phyloP scores from a whole-genome alignment of 2,329 filamentous ascomycete genomes.

The Fusarium mangiferae region DNA sequence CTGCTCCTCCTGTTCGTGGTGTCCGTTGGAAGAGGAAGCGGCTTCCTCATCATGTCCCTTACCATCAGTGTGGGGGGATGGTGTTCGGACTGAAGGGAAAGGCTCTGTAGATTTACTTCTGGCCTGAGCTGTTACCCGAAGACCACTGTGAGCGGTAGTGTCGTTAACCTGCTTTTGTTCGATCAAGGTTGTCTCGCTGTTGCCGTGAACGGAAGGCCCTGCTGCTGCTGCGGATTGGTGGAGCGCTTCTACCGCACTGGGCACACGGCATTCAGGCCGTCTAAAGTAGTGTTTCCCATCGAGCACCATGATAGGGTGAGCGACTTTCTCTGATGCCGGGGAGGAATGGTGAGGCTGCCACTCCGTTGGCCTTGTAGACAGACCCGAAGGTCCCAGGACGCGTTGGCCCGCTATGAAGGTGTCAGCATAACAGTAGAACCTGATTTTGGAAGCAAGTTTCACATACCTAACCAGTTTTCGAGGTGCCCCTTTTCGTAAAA shows the following conservation, averaged over 20 bases:
- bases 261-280: not conserved
- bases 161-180: not conserved
- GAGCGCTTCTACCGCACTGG: slow-evolving; percentile 43
- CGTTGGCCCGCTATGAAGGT: slow-evolving; percentile 44
- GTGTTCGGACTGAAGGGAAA: not conserved
- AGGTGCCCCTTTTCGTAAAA: slow-evolving; percentile 43
- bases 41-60: not conserved
- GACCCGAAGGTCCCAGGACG: slow-evolving; percentile 42
- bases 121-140: not conserved
- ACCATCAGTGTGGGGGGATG: not conserved
- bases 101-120: slow-evolving; percentile 22
- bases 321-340: slow-evolving; percentile 27
- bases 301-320: slow-evolving; percentile 29
- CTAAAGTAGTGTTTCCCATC: slow-evolving; percentile 45
- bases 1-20: slow-evolving; percentile 5
- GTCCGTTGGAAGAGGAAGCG: not conserved
- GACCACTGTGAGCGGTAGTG: not conserved
- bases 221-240: slow-evolving; percentile 45
- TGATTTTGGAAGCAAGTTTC: not conserved
- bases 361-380: slow-evolving; percentile 43
- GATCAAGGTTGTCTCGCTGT: not conserved
- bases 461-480: slow-evolving; percentile 53
- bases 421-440: slow-evolving; percentile 22
- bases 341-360: slow-evolving; percentile 33
- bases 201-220: slow-evolving; percentile 27